A percentile compares a stretch with the other conserved stretches of the same genome.
Evolutionary conservation across 2,329 filamentous ascomycete genomes (phyloP).

Genomic region (Penicillium psychrosexuale): DNA sequence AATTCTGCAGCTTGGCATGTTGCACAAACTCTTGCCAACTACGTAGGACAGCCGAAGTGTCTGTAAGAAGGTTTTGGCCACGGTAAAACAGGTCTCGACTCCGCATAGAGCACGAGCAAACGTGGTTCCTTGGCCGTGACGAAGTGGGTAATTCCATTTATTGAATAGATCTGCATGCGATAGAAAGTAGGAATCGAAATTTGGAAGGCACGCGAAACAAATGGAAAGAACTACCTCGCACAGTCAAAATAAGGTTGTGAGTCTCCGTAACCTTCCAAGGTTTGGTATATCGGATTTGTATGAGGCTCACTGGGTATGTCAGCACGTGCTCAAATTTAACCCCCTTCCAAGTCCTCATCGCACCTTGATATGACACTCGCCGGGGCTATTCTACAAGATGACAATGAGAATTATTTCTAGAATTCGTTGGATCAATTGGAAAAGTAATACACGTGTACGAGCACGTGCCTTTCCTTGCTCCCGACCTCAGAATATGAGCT

Average conservation of each 20-base stretch:
- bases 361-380: not conserved
- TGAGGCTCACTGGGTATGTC: not conserved
- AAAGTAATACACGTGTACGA: not conserved
- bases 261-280: too few relatives aligned
- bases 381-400: not conserved
- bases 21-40: slow-evolving; percentile 4
- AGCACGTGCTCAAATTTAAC: not conserved
- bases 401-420: not conserved
- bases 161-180: not conserved
- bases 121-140: not conserved
- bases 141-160: too few relatives aligned
- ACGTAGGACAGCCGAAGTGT: not conserved
- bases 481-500: not conserved
- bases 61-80: not conserved
- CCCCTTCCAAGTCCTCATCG: not conserved
- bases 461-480: not conserved
- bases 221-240: not conserved
- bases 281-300: too few relatives aligned
- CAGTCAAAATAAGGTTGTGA: too few relatives aligned
- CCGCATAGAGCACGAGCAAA: not conserved
- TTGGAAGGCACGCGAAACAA: not conserved
- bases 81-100: not conserved
- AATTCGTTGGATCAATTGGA: not conserved
- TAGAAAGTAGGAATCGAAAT: not conserved
- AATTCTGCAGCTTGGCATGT: not conserved